Percentiles rank a stretch among this genome's conserved stretches.
These are phyloP conservation scores for Trichoderma simmonsii DNA, from an alignment of 2,329 filamentous ascomycete genomes.

Conservation along the genomic window DNA sequence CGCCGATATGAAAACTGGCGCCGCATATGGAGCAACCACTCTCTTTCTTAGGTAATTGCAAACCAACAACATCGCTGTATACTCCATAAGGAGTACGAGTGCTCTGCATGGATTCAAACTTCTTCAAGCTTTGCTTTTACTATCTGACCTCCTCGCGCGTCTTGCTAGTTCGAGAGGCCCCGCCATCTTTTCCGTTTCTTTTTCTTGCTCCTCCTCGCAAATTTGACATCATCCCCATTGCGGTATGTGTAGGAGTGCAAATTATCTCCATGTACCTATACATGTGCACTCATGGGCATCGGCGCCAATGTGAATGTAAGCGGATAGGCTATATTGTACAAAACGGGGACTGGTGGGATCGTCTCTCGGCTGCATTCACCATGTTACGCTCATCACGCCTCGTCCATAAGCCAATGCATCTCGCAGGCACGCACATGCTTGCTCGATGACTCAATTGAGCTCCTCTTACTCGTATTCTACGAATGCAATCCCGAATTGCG, in stretches of 20 bases:
- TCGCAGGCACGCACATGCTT: not conserved
- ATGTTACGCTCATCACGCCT: not conserved
- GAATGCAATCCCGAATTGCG: not conserved
- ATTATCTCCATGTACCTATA: not conserved
- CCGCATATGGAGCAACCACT: not conserved
- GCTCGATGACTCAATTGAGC: not conserved
- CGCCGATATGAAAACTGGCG: constrained; percentile 14
- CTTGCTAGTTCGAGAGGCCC: not conserved
- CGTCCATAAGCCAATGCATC: not conserved
- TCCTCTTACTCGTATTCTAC: not conserved
- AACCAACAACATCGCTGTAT: not conserved
- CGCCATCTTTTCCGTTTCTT: constrained; percentile 12
- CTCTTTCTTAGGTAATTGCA: not conserved
- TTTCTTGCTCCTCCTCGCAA: constrained; percentile 5
- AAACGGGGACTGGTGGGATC: not conserved
- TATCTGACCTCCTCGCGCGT: not conserved
- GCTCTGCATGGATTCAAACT: not conserved
- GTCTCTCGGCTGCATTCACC: not conserved
- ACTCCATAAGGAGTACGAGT: not conserved
- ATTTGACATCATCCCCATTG: not conserved
- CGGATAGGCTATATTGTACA: not conserved
- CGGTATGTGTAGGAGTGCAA: not conserved
- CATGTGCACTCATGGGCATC: not conserved
- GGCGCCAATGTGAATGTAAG: not conserved
- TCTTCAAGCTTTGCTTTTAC: not conserved